Conservation (phyloP, 305 asterid species). For the Fraxinus dipetala region DNA sequence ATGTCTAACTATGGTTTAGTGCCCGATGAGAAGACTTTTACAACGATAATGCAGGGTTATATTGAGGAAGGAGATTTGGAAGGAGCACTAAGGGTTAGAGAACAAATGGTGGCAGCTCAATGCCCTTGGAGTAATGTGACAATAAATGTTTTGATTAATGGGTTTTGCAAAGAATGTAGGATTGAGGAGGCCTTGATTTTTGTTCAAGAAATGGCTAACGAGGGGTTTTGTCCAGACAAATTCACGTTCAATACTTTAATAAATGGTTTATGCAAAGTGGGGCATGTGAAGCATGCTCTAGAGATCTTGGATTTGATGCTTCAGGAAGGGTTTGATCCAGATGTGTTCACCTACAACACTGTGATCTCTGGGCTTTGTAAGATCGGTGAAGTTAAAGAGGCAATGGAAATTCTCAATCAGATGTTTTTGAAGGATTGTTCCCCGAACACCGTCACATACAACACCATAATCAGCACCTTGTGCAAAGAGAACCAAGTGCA, state of each 20-base stretch:
- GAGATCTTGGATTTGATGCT: slow-evolving; percentile 83
- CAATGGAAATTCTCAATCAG: slow-evolving; percentile 63
- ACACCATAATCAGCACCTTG: slow-evolving; percentile 65
- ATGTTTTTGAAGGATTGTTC: slow-evolving; percentile 68
- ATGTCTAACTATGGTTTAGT: slow-evolving; percentile 58
- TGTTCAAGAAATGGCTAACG: slow-evolving; percentile 56
- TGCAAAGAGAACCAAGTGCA: slow-evolving; percentile 72
- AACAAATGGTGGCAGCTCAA: slow-evolving; percentile 63
- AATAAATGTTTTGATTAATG: slow-evolving; percentile 73
- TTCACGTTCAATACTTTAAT: slow-evolving; percentile 76
- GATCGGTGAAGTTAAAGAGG: slow-evolving; percentile 64
- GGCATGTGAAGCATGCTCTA: slow-evolving; percentile 67
- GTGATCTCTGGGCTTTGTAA: slow-evolving; percentile 83
- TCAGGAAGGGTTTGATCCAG: slow-evolving; percentile 78
- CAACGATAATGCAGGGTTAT: slow-evolving; percentile 84
- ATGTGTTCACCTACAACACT: slow-evolving; percentile 62
- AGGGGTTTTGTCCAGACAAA: slow-evolving; percentile 69
- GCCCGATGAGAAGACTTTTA: slow-evolving; percentile 84
- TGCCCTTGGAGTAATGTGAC: slow-evolving; percentile 60
- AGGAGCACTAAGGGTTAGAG: slow-evolving; percentile 76
- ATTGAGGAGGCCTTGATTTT: slow-evolving; percentile 66
- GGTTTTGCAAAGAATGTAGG: slow-evolving; percentile 74
- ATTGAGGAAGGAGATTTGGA: slow-evolving; percentile 70
- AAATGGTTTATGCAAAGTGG: slow-evolving; percentile 71
- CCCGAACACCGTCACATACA: slow-evolving; percentile 72